These are phyloP conservation scores for Ophiostoma ips DNA, from an alignment of 2,329 filamentous ascomycete genomes.

Conservation along the genomic window DNA sequence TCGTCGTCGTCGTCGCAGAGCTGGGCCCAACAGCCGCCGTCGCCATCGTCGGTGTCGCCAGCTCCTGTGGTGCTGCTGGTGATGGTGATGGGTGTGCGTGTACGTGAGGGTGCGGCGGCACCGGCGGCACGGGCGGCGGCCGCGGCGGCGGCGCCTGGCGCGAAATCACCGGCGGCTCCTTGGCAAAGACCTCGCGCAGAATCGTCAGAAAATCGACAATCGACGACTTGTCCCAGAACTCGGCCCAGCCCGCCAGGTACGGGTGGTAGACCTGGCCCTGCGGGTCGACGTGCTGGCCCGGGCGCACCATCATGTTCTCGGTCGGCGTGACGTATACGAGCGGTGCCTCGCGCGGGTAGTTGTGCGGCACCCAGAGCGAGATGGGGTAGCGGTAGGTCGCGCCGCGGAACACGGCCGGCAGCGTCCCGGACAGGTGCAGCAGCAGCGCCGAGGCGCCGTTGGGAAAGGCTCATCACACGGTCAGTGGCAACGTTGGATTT, in stretches of 20 bases:
- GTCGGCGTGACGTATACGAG: constrained; percentile 81
- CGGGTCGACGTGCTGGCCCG: constrained; percentile 86
- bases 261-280: constrained; percentile 93
- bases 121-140: neutral
- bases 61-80: constrained; percentile 58
- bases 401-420: constrained; percentile 85
- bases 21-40: too few species aligned
- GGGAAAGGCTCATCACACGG: constrained; percentile 54
- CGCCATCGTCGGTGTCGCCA: constrained; percentile 22
- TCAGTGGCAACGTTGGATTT: too few species aligned
- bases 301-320: constrained; percentile 75
- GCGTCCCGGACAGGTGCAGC: constrained; percentile 70
- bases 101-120: constrained; percentile 21
- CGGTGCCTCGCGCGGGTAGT: constrained; percentile 75
- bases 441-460: constrained; percentile 78
- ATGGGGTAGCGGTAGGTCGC: constrained; percentile 83
- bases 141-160: constrained; percentile 37
- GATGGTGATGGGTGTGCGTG: too few species aligned
- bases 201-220: constrained; percentile 71
- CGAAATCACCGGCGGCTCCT: constrained; percentile 82
- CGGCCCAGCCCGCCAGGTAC: constrained; percentile 78
- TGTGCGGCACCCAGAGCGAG: constrained; percentile 83
- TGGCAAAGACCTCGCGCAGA: constrained; percentile 76
- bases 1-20: neutral
- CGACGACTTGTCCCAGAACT: constrained; percentile 87